A percentile compares a stretch with the other conserved stretches of the same genome.
Conservation (phyloP, 1,139 yeast genomes). For the Yamadazyma siamensis region DNA sequence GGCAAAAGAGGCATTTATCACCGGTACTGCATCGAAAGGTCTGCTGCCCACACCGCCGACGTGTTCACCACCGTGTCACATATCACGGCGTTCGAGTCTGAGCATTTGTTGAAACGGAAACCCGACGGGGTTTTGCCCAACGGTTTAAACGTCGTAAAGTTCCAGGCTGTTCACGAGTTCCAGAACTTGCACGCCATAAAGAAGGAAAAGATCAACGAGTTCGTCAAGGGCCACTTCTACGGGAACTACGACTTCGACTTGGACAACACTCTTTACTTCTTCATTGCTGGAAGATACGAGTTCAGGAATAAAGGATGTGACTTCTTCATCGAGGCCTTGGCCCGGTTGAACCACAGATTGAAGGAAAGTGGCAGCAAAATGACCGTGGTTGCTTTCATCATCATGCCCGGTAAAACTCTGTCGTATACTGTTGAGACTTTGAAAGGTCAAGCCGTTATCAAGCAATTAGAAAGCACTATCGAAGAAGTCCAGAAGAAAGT, state of each 20-base stretch:
- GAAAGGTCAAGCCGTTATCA: slow-evolving; percentile 93
- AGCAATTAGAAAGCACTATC: slow-evolving; percentile 85
- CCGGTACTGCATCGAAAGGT: slow-evolving; percentile 93
- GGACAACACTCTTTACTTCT: slow-evolving; percentile 89
- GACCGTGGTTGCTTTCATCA: slow-evolving; percentile 96
- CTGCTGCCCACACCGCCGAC: slow-evolving; percentile 95
- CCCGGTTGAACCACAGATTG: slow-evolving; percentile 83
- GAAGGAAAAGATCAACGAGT: slow-evolving; percentile 90
- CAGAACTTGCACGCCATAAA: slow-evolving; percentile 92
- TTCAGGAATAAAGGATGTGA: slow-evolving; percentile 97
- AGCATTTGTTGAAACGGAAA: slow-evolving; percentile 87
- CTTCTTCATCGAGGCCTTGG: slow-evolving; percentile 88
- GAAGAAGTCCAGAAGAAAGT: slow-evolving; percentile 84
- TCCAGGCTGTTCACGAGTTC: slow-evolving; percentile 96
- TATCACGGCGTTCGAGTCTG: slow-evolving; percentile 93
- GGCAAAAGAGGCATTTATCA: slow-evolving; percentile 97
- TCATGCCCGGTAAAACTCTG: slow-evolving; percentile 95
- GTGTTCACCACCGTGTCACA: slow-evolving; percentile 97
- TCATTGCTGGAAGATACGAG: slow-evolving; percentile 97
- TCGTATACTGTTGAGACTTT: slow-evolving; percentile 95
- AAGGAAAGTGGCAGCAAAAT: slow-evolving; percentile 79
- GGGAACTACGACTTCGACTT: slow-evolving; percentile 95
- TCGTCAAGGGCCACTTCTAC: slow-evolving; percentile 94
- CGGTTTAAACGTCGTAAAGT: slow-evolving; percentile 92
- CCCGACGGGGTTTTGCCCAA: slow-evolving; percentile 98